A percentile compares a stretch with the other conserved stretches of the same genome.
Conservation (phyloP, 2,329 filamentous ascomycete species). For the Colletotrichum cereale region DNA sequence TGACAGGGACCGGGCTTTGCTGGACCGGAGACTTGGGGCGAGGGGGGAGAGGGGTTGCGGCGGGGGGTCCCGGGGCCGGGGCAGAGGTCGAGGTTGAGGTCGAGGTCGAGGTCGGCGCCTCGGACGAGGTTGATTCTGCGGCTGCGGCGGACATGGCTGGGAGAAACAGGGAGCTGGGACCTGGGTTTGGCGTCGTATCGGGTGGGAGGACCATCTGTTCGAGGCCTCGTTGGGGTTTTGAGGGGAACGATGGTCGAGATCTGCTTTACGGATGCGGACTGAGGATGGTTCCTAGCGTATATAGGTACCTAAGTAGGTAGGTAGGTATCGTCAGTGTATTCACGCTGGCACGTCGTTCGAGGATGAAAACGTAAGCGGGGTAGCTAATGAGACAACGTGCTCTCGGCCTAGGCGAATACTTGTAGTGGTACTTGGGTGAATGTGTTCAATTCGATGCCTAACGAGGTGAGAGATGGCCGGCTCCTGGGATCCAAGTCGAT, state of each 20-base stretch:
- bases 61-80: constrained; percentile 19
- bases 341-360: background rate
- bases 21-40: constrained; percentile 23
- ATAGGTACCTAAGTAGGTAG: background rate
- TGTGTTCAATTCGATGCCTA: too few species aligned
- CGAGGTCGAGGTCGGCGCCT: constrained; percentile 14
- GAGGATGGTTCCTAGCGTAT: background rate
- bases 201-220: constrained; percentile 37
- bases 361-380: background rate
- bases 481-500: background rate
- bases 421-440: background rate
- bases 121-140: constrained; percentile 14
- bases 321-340: background rate
- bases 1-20: constrained; percentile 1
- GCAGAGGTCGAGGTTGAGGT: too few species aligned
- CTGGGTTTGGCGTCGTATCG: constrained; percentile 31
- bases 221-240: background rate
- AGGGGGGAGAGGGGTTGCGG: constrained; percentile 33
- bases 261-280: constrained; percentile 5
- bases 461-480: background rate
- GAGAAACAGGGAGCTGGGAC: constrained; percentile 34
- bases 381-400: background rate
- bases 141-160: constrained; percentile 39
- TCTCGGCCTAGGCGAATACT: background rate
- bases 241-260: constrained; percentile 1